A percentile compares a stretch with the other conserved stretches of the same genome.
phyloP scores from a whole-genome alignment of 2,329 filamentous ascomycete genomes.

The Clarireedia homoeocarpa region DNA sequence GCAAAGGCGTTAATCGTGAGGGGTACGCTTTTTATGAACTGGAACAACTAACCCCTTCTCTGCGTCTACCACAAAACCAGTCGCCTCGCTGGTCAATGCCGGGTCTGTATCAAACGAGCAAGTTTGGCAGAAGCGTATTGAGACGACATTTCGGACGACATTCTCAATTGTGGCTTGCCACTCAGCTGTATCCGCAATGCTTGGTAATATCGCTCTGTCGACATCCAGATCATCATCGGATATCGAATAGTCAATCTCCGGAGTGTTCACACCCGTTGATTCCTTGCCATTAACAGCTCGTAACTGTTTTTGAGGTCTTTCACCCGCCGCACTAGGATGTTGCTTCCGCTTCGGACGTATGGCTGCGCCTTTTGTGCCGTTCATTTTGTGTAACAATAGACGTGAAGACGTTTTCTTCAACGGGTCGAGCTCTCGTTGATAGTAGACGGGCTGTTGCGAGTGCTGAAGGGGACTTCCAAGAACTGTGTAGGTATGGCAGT shows the following conservation, averaged over 20 bases:
- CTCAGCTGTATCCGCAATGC: slow-evolving; percentile 55
- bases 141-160: slow-evolving; percentile 91
- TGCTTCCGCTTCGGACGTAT: slow-evolving; percentile 26
- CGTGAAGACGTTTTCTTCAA: not conserved
- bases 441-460: not conserved
- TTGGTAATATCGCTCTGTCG: slow-evolving; percentile 32
- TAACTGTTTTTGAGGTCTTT: slow-evolving; percentile 29
- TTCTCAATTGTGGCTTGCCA: slow-evolving; percentile 95
- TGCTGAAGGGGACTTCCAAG: not conserved
- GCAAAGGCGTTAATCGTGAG: slow-evolving; percentile 20
- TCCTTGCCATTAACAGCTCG: slow-evolving; percentile 29
- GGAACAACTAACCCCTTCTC: slow-evolving; percentile 56
- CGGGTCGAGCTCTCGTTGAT: not conserved
- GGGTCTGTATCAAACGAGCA: slow-evolving; percentile 97
- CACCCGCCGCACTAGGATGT: slow-evolving; percentile 21
- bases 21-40: not conserved
- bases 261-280: slow-evolving; percentile 29
- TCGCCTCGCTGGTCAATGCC: slow-evolving; percentile 89
- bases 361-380: slow-evolving; percentile 22
- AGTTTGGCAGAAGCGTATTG: slow-evolving; percentile 98
- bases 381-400: slow-evolving; percentile 13
- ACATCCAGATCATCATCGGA: slow-evolving; percentile 30
- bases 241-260: slow-evolving; percentile 22
- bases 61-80: slow-evolving; percentile 94
- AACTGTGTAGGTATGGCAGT: not conserved